Evolutionary conservation across 2,329 filamentous ascomycete genomes (phyloP).

Genomic region (Neoscytalidium dimidiatum): DNA sequence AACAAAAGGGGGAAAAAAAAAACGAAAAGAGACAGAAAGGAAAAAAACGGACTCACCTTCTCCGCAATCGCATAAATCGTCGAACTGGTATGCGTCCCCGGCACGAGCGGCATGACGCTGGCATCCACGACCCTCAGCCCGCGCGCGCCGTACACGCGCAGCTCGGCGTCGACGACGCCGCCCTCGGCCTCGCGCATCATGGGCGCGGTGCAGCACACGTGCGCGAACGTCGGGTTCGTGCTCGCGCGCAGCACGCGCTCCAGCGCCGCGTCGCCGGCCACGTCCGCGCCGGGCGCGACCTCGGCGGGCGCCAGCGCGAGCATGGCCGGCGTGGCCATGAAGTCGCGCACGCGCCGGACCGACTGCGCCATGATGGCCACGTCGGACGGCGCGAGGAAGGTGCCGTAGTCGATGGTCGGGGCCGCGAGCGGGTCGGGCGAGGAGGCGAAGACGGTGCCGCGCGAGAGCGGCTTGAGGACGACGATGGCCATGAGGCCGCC

Average conservation of each 20-base stretch:
- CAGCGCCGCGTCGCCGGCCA: slow-evolving; percentile 33
- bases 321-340: slow-evolving; percentile 24
- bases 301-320: slow-evolving; percentile 27
- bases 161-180: slow-evolving; percentile 5
- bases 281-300: slow-evolving; percentile 27
- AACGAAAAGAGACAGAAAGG: neutral
- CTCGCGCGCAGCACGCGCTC: slow-evolving; percentile 27
- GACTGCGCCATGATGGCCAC: slow-evolving; percentile 29
- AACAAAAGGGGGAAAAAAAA: too few relatives aligned
- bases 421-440: too few relatives aligned
- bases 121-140: slow-evolving; percentile 14
- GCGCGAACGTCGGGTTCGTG: slow-evolving; percentile 26
- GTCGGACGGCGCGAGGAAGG: slow-evolving; percentile 17
- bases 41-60: neutral
- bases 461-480: slow-evolving; percentile 26
- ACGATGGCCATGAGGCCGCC: neutral
- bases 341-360: slow-evolving; percentile 22
- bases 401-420: too few relatives aligned
- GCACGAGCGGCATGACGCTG: slow-evolving; percentile 12
- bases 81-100: neutral
- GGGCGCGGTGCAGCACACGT: slow-evolving; percentile 37
- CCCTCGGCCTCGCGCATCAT: slow-evolving; percentile 9
- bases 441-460: slow-evolving; percentile 29
- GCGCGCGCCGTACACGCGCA: slow-evolving; percentile 9
- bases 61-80: slow-evolving; percentile 19